Evolutionary conservation across 345 rosid species (phyloP), one percentile per base, ranked within the genome.

Genomic region (Eucalyptus cloeziana): DNA sequence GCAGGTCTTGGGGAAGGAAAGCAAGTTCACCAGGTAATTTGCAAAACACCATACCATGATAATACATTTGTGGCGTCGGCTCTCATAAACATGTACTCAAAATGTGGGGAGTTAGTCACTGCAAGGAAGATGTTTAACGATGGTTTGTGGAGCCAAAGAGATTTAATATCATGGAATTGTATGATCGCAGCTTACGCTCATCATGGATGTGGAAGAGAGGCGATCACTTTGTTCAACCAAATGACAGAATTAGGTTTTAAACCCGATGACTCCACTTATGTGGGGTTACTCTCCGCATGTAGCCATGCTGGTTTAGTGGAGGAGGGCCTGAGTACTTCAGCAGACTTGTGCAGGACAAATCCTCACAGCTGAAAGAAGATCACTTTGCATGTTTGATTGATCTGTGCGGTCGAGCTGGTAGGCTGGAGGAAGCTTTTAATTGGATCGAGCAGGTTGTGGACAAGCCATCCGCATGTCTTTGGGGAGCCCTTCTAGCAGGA

Each of bases 111-210:
- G 85, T 81, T 96, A 71, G 81, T 80, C 37, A 89, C 88, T 62
- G 96, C 97, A 4, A 93, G 92, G 89, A 95, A 94, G 88, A 92
- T 94, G 47, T 96, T 95, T n/a, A 91, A 94, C 37, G 92, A 90
- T 45, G 95, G 94, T 33, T 54, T 49, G 15, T 67, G 90, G 87
- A 91, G 88, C 86, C 92, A 88, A 45, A 93, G 94, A 88, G 98
- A 95, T 93, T 80, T 94, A 58, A 90, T 95, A 81, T 95, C 95
- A 22, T 96, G 97, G 97, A 95, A 96, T 88, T 88, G 94, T 87
- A 95, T 96, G 94, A 92, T 96, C 86, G 94, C 96, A 49, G 96
- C 96, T 50, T 96, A 95, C 45, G 96, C 97, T 31, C 96, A 95
- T 87, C 97, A 96, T 89, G 98, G 98, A 21, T 86, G 51, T 88